Evolutionary conservation across 805 yeast genomes (phyloP), one percentile per base, ranked within the genome.

Genomic region (Suhomyces sp.): DNA sequence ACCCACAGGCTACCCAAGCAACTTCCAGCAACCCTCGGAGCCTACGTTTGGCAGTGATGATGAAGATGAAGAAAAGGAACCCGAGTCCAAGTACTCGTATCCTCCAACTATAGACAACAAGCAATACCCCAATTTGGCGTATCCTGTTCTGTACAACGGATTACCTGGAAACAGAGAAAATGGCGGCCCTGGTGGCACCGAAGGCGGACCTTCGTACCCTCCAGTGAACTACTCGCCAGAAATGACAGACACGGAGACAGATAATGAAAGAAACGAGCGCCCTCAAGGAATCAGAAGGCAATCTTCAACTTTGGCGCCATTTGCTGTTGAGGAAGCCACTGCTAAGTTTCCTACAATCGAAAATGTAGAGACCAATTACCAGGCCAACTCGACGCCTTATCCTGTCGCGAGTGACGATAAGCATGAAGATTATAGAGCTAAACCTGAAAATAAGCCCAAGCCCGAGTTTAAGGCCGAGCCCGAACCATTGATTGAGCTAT

Each of bases 401-500:
- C 53, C 53, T 5, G 35, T 13, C 2, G 27, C 47, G 12, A n/a
- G n/a, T n/a, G 42, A 38, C 15, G 42, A 19, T n/a, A 33, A 33
- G 17, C 36, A 13, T 33, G 36, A 33, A 13, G 36, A 33, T 4
- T 7, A 33, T 17, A 33, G 17, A n/a, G 17, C 36, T 17, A 33
- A 33, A 17, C 17, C 17, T 9, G 36, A 38, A 38, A 24, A 38
- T 5, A 38, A 38, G 42, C 24, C 22, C 42, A 38, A 38, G 24
- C 50, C 48, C 48, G 60, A 55, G 53, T 58, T 10, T 49, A 53
- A 49, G 42, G 53, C 65, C 12, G 78, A 72, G 55, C 77, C 77
- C 6, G 76, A 71, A 54, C 74, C 77, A 15, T 67, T 75, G 50
- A 75, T 75, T 51, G 79, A 75, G 55, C 57, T 75, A 42, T 73